Conservation (phyloP, 371 early-diverging fungal species). For the Syncephalastrum monosporum region DNA sequence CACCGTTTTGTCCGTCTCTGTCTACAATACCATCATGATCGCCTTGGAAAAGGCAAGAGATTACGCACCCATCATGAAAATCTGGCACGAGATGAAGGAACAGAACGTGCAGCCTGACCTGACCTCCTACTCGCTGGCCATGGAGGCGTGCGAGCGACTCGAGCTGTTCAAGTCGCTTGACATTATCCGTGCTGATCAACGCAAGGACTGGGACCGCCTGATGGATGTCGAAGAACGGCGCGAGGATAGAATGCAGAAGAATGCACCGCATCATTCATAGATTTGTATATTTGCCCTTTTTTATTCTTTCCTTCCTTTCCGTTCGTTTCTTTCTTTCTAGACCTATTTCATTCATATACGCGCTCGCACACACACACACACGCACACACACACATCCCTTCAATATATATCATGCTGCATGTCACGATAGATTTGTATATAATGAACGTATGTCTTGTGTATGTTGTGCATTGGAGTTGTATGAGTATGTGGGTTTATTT, state of each 20-base stretch:
- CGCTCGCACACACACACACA: too few species aligned
- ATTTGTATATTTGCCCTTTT: too few species aligned
- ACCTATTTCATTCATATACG: too few species aligned
- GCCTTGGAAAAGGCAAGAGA: conserved; percentile 23
- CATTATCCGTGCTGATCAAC: conserved; percentile 31
- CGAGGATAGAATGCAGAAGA: conserved; percentile 7
- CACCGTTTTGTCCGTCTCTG: conserved; percentile 16
- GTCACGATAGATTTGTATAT: too few species aligned
- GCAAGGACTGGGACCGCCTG: conserved; percentile 29
- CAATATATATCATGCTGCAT: too few species aligned
- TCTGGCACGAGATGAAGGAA: conserved; percentile 46
- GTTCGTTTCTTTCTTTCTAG: too few species aligned
- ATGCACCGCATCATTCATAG: background rate
- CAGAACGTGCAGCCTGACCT: conserved; percentile 27
- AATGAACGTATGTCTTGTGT: too few species aligned
- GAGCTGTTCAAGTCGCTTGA: conserved; percentile 29
- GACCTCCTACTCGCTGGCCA: conserved; percentile 30
- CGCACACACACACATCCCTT: too few species aligned
- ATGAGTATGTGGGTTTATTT: too few species aligned
- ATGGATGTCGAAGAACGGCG: conserved; percentile 13
- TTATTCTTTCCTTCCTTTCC: too few species aligned
- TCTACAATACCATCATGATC: conserved; percentile 32
- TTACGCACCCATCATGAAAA: conserved; percentile 38
- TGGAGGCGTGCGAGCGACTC: conserved; percentile 40
- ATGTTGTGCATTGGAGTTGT: too few species aligned